A percentile compares a stretch with the other conserved stretches of the same genome.
Conservation (phyloP, 1,139 yeast genomes). For the Taphrina populina region DNA sequence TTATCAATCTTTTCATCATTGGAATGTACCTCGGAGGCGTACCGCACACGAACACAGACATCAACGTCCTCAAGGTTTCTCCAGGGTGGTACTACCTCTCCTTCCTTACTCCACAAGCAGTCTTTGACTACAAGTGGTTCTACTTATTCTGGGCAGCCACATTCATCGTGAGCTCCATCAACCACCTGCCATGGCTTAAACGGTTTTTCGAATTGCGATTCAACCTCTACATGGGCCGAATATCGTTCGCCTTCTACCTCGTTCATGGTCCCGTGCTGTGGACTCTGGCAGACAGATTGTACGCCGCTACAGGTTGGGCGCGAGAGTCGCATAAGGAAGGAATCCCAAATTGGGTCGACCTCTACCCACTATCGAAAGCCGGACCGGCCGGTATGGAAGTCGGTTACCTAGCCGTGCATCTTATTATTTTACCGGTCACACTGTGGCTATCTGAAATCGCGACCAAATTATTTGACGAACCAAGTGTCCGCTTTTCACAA, state of each 20-base stretch:
- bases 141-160: slow-evolving; percentile 23
- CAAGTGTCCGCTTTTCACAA: slow-evolving; percentile 14
- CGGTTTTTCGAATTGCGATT: slow-evolving; percentile 16
- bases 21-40: slow-evolving; percentile 27
- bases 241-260: slow-evolving; percentile 29
- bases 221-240: slow-evolving; percentile 25
- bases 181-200: slow-evolving; percentile 11
- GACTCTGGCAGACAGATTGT: slow-evolving; percentile 24
- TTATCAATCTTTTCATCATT: slow-evolving; percentile 13
- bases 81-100: slow-evolving; percentile 33
- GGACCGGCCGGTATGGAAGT: slow-evolving; percentile 29
- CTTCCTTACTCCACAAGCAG: slow-evolving; percentile 16
- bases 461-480: slow-evolving; percentile 24
- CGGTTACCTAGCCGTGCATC: slow-evolving; percentile 22
- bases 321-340: slow-evolving; percentile 18
- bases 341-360: slow-evolving; percentile 12
- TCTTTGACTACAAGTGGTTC: slow-evolving; percentile 31
- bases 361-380: slow-evolving; percentile 18
- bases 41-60: slow-evolving; percentile 19
- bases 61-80: slow-evolving; percentile 5
- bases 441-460: slow-evolving; percentile 26
- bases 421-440: slow-evolving; percentile 27
- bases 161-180: slow-evolving; percentile 8
- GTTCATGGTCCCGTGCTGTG: slow-evolving; percentile 28
- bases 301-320: slow-evolving; percentile 25